Base-by-base conservation (phyloP, 2,329 filamentous ascomycete genomes). In the Sclerotinia spermophila region DNA sequence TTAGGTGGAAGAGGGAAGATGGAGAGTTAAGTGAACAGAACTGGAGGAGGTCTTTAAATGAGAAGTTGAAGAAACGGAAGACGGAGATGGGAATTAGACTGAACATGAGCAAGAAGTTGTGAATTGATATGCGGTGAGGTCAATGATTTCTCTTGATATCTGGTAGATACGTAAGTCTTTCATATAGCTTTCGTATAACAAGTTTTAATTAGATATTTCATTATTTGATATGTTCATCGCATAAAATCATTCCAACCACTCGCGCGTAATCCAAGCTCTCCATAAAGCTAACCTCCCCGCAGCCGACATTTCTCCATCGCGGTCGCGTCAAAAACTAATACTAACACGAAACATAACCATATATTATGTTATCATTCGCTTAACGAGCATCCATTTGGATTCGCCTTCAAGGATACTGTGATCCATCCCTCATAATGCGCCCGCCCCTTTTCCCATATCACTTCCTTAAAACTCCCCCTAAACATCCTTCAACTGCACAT, bases 401-500 rank as follows among this genome's bases (percentile, higher is more conserved):
- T 4, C 7, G 17, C 3, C 24, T 51, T 38, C 30, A 27, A 11
- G 1, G 6, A 13, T 1, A 19, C 45, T 4, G 17, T 8, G 17
- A 8, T n/a, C 2, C 11, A n/a, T 5, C 24, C 7, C 44, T 38
- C 27, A n/a, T 35, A n/a, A 6, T 38, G 13, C 38, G 7, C 10
- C 35, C 4, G 1, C 11, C 33, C 38, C 10, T 6, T 33, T 6
- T 2, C 55, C 55, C 30, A 30, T 17, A 10, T 5, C 27, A 27
- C 55, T 58, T 30, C 55, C 27, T 0, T 27, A 56, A 56, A 27
- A 35, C 17, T 13, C 61, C 15, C 35, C n/a, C 27, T 67, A 58
- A 35, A 35, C 8, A 3, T 68, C 38, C 21, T 60, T 68, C 5
- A 60, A 1, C 40, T 68, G 66, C 51, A 68, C 53, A 60, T 68